Percentiles rank a stretch among this genome's conserved stretches.
phyloP scores from a whole-genome alignment of 1,139 yeast species.

The Zygoascus hellenicus region DNA sequence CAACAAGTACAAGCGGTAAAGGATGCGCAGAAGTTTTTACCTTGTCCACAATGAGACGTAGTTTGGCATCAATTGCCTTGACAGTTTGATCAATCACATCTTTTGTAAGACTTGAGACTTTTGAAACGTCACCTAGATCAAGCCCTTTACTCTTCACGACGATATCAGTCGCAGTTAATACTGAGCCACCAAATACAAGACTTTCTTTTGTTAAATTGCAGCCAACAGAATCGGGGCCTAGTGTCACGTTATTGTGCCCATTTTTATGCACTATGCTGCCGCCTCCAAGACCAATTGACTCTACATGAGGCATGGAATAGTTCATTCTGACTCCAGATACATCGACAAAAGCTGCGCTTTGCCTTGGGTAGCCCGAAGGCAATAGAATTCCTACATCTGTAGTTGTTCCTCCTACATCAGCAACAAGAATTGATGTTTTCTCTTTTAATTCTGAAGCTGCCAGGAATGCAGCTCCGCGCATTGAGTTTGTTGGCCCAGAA shows the following conservation, averaged over 20 bases:
- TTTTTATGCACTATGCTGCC: constrained; percentile 37
- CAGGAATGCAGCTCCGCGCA: constrained; percentile 42
- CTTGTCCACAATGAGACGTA: constrained; percentile 35
- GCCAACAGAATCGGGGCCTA: constrained; percentile 43
- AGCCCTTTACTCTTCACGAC: constrained; percentile 20
- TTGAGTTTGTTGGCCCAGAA: constrained; percentile 43
- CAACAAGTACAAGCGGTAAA: constrained; percentile 38
- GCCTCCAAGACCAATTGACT: constrained; percentile 41
- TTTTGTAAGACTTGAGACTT: background rate
- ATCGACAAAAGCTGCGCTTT: constrained; percentile 34
- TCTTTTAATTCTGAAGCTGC: constrained; percentile 28
- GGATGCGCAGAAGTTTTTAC: constrained; percentile 40
- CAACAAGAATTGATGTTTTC: constrained; percentile 32
- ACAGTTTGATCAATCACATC: constrained; percentile 3
- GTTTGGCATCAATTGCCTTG: constrained; percentile 7
- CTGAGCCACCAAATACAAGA: constrained; percentile 38
- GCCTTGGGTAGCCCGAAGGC: constrained; percentile 39
- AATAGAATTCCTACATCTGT: constrained; percentile 40
- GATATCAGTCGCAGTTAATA: constrained; percentile 36
- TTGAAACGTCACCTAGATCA: constrained; percentile 3
- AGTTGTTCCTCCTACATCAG: constrained; percentile 43
- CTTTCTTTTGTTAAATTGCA: constrained; percentile 32
- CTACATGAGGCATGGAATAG: constrained; percentile 43
- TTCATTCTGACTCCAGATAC: constrained; percentile 42
- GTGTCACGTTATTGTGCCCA: constrained; percentile 20